These are phyloP conservation scores for Starmerella potacharoeniae DNA, from an alignment of 805 yeast species.

Conservation along the genomic window DNA sequence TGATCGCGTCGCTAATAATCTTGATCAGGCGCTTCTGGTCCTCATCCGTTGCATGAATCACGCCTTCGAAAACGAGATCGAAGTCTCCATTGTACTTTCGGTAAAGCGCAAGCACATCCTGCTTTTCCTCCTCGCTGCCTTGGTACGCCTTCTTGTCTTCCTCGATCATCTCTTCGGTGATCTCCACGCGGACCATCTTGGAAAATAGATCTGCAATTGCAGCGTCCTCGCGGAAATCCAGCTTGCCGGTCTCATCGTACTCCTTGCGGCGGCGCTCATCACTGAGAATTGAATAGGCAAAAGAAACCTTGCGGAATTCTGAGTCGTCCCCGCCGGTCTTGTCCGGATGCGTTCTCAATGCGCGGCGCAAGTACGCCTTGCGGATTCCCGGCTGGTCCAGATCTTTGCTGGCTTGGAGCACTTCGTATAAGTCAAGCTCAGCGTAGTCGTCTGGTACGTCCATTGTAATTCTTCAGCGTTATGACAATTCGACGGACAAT, in stretches of 20 bases:
- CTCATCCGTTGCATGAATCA: conserved; percentile 60
- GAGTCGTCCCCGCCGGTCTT: conserved; percentile 36
- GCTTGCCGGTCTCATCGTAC: conserved; percentile 62
- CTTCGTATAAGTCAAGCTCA: conserved; percentile 26
- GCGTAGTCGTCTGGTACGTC: conserved; percentile 22
- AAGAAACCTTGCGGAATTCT: conserved; percentile 57
- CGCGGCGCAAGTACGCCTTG: conserved; percentile 52
- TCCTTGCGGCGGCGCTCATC: conserved; percentile 45
- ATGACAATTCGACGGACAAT: no score
- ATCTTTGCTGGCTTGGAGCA: conserved; percentile 17
- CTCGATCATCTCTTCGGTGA: conserved; percentile 41
- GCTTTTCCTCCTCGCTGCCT: conserved; percentile 31
- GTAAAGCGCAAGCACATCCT: conserved; percentile 54
- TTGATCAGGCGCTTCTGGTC: conserved; percentile 53
- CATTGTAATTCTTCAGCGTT: conserved; percentile 10
- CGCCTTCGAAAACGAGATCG: conserved; percentile 54
- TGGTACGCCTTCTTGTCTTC: conserved; percentile 59
- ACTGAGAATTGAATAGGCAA: conserved; percentile 57
- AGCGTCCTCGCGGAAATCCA: conserved; percentile 33
- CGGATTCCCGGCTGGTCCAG: conserved; percentile 42
- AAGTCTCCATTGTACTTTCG: conserved; percentile 56
- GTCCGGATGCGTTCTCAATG: conserved; percentile 63
- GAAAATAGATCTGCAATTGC: conserved; percentile 31
- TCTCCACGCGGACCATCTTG: conserved; percentile 27
- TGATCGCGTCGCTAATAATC: conserved; percentile 39